Evolutionary conservation across 306 rosid species (phyloP).

Genomic region (Inga laurina): DNA sequence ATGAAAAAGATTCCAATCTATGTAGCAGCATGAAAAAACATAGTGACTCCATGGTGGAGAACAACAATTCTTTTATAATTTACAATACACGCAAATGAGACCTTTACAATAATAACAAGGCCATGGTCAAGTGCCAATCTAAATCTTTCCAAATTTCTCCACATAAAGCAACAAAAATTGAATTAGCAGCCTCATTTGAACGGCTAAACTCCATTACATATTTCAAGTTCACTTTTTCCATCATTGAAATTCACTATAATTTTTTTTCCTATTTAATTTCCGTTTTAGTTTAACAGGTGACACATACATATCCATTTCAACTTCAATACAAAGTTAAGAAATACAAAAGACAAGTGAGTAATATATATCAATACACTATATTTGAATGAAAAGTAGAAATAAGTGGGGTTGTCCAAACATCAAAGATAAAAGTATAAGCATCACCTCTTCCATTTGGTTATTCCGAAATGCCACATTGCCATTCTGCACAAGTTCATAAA

Average conservation of each 20-base stretch:
- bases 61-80: not conserved
- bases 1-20: not conserved
- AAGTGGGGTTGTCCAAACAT: constrained; percentile 10
- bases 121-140: not conserved
- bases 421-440: not conserved
- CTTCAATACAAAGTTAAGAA: not conserved
- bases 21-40: not conserved
- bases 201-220: not conserved
- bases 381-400: constrained; percentile 13
- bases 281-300: not conserved
- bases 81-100: not conserved
- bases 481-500: constrained; percentile 63
- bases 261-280: not conserved
- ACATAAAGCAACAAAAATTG: not conserved
- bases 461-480: constrained; percentile 78
- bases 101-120: not conserved
- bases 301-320: not conserved
- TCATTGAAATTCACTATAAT: constrained; percentile 6
- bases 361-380: constrained; percentile 19
- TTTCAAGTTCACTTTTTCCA: not conserved
- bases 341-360: constrained; percentile 18
- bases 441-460: constrained; percentile 73
- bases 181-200: constrained; percentile 1
- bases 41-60: not conserved
- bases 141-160: not conserved